phyloP scores from a whole-genome alignment of 2,329 filamentous ascomycete species.

The Rhynchosporium secalis region DNA sequence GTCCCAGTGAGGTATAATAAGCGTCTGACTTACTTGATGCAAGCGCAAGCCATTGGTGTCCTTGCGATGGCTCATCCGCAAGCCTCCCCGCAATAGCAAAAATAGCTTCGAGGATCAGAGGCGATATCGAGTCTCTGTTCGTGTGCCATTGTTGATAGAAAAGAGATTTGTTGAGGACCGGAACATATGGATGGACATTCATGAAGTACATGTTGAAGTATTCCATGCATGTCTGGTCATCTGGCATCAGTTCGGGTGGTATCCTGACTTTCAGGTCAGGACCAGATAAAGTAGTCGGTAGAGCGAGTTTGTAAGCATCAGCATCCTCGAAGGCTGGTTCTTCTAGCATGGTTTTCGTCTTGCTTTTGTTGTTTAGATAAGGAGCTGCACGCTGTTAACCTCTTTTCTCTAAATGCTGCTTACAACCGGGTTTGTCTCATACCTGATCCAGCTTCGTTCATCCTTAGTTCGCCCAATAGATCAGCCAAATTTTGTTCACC shows the following conservation, averaged over 20 bases:
- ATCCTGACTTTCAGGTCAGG: conserved; percentile 81
- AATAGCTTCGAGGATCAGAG: conserved; percentile 83
- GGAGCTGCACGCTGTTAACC: conserved; percentile 57
- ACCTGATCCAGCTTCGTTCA: conserved; percentile 86
- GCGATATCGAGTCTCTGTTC: conserved; percentile 81
- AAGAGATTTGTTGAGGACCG: conserved; percentile 77
- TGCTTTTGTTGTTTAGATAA: conserved; percentile 70
- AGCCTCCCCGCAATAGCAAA: conserved; percentile 87
- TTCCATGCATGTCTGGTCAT: conserved; percentile 75
- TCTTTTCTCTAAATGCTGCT: conserved; percentile 10
- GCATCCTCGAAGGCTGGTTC: conserved; percentile 67
- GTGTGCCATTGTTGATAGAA: conserved; percentile 91
- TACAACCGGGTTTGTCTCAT: conserved; percentile 40
- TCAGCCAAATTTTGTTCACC: conserved; percentile 73
- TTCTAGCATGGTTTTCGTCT: conserved; percentile 51
- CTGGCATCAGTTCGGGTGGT: conserved; percentile 89
- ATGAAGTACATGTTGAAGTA: conserved; percentile 91
- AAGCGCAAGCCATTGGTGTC: conserved; percentile 89
- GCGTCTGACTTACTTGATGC: conserved; percentile 62
- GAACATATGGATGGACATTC: conserved; percentile 89
- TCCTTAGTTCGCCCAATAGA: conserved; percentile 80
- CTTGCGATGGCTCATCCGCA: conserved; percentile 79
- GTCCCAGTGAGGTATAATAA: conserved; percentile 24
- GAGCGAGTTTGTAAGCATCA: conserved; percentile 69
- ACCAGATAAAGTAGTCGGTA: conserved; percentile 67